Base-by-base conservation (phyloP, 768 basidiomycete genomes). In the Tylopilus sp. region DNA sequence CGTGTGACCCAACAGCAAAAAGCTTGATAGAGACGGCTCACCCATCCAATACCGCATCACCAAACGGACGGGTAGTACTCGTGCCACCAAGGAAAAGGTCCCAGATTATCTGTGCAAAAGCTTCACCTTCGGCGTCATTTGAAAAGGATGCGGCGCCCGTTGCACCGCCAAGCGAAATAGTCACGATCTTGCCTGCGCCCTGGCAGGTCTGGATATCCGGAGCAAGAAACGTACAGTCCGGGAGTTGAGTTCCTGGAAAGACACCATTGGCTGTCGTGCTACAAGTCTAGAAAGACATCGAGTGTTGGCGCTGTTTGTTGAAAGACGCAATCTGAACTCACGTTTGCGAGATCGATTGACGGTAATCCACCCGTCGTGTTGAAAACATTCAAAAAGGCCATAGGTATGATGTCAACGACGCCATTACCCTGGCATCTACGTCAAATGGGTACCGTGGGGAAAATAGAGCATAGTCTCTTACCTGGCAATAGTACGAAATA, bases 41-140 rank as follows among this genome's bases (percentile, higher is more conserved):
- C 86, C 88, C 88, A 61, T 89, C 87, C 13, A 90, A 74, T 47
- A 87, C 75, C 8, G 85, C 88, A 50, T 50, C 63, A 33, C 88
- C 88, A 59, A 91, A 91, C 0, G 88, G 88, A 49, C 87, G 78
- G 3, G 80, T 86, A 22, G 62, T 66, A 50, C 79, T 81, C 3
- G 75, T 71, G 13, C 86, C 85, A 23, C 86, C 87, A 18, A 90
- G 71, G 67, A 88, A 88, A 44, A 86, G 51, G 40, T 70, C 50
- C 88, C 88, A 90, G 41, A 90, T 80, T 0, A 77, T 81, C 35
- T 82, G 75, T 0, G 81, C 86, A 64, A 86, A 89, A 1, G 71
- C 62, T 20, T 68, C 62, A 2, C 82, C 87, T 57, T 88, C 77
- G 2, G 71, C 67, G 48, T 82, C 84, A 35, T 78, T 75, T 35